phyloP scores from a whole-genome alignment of 352 stramenopile species.

The Salisapilia sapeloensis region DNA sequence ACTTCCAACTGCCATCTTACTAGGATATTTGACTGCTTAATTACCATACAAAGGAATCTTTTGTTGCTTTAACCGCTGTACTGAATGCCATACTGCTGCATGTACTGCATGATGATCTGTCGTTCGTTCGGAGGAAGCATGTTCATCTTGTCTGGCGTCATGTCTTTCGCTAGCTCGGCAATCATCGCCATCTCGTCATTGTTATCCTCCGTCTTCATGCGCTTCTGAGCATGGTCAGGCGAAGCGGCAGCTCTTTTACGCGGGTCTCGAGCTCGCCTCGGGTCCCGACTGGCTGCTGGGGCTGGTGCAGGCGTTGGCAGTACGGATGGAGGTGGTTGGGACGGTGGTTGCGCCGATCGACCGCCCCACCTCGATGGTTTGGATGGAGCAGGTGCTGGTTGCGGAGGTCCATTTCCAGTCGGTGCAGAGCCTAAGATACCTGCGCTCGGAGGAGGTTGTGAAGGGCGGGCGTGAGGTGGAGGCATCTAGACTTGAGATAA shows the following conservation, averaged over 20 bases:
- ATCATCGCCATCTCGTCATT: constrained; percentile 29
- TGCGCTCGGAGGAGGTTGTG: constrained; percentile 6
- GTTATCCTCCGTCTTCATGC: constrained; percentile 10
- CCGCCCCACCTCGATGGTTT: constrained; percentile 55
- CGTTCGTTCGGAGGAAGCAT: constrained; percentile 61
- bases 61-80: no score
- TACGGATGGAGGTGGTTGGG: constrained; percentile 9
- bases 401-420: constrained; percentile 1
- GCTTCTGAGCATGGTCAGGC: constrained; percentile 8
- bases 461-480: constrained; percentile 1
- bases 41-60: no score
- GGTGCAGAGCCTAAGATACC: constrained; percentile 10
- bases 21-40: neutral
- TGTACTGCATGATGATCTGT: constrained; percentile 61
- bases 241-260: constrained; percentile 1
- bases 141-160: constrained; percentile 68
- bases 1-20: constrained; percentile 1
- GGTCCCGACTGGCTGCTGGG: neutral
- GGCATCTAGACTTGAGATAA: neutral
- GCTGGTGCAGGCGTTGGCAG: constrained; percentile 1
- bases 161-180: constrained; percentile 52
- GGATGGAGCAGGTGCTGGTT: constrained; percentile 7
- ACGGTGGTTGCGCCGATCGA: constrained; percentile 25
- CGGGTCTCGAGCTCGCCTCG: constrained; percentile 1
- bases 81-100: constrained; percentile 72